Percentiles rank a stretch among this genome's conserved stretches.
phyloP scores from a whole-genome alignment of 768 basidiomycete species.

The Tulasnella sp. region DNA sequence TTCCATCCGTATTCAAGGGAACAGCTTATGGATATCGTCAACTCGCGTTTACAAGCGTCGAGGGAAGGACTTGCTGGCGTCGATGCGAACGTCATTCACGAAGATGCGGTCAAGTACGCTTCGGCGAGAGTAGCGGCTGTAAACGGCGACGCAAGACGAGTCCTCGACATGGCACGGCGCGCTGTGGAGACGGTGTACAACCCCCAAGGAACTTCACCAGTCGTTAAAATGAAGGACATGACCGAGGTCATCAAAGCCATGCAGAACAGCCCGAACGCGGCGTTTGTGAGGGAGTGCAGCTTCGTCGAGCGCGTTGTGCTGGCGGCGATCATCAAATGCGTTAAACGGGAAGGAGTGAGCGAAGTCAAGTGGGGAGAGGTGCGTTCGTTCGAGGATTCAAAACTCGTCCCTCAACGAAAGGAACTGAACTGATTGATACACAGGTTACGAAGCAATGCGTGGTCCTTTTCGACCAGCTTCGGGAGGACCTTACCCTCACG shows the following conservation, averaged over 20 bases:
- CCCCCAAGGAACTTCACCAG: no score
- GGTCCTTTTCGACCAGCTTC: slow-evolving; percentile 42
- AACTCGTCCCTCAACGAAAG: slow-evolving; percentile 2
- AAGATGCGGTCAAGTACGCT: slow-evolving; percentile 82
- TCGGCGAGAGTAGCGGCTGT: slow-evolving; percentile 79
- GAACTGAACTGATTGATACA: slow-evolving; percentile 12
- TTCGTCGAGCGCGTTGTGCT: slow-evolving; percentile 89
- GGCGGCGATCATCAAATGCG: slow-evolving; percentile 77
- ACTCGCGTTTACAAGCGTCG: slow-evolving; percentile 71
- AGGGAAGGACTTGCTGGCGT: slow-evolving; percentile 53
- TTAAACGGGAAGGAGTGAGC: slow-evolving; percentile 80
- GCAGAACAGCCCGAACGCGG: slow-evolving; percentile 89
- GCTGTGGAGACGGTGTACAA: no score
- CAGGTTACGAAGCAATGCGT: slow-evolving; percentile 79
- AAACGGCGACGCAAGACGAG: slow-evolving; percentile 91
- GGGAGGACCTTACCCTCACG: slow-evolving; percentile 57
- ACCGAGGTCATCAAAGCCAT: slow-evolving; percentile 77
- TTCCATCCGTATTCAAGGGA: slow-evolving; percentile 84
- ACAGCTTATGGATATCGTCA: slow-evolving; percentile 84
- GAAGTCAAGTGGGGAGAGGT: slow-evolving; percentile 46
- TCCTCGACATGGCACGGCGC: slow-evolving; percentile 59
- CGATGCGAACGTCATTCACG: slow-evolving; percentile 47
- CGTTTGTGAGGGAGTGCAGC: slow-evolving; percentile 78
- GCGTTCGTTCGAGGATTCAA: no score
- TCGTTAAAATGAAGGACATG: slow-evolving; percentile 60